These are phyloP conservation scores for Termitomyces sp. DNA, from an alignment of 768 basidiomycete genomes.

Conservation along the genomic window DNA sequence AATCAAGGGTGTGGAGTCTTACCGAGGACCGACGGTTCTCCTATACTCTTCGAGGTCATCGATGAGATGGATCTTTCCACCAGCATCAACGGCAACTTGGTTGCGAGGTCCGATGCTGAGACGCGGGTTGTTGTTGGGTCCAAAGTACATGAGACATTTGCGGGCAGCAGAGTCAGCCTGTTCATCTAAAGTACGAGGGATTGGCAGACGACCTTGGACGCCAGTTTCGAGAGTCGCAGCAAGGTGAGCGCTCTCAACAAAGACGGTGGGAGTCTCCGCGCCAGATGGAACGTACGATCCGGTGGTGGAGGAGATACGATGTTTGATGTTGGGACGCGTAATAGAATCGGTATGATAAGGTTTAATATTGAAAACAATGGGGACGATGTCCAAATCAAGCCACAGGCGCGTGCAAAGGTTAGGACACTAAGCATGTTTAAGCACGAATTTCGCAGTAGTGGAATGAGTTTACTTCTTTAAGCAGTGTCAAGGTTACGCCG, in stretches of 20 bases:
- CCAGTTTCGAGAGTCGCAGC: conserved; percentile 35
- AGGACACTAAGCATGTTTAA: conserved; percentile 43
- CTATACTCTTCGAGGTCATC: conserved; percentile 78
- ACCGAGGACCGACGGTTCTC: conserved; percentile 63
- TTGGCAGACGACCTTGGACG: conserved; percentile 56
- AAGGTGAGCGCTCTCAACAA: conserved; percentile 53
- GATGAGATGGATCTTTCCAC: conserved; percentile 79
- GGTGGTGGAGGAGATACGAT: conserved; percentile 75
- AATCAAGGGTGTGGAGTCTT: conserved; percentile 6
- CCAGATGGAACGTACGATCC: conserved; percentile 77
- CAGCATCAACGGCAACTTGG: conserved; percentile 84
- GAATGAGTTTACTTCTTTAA: conserved; percentile 50
- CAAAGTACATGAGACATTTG: conserved; percentile 80
- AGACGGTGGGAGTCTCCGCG: conserved; percentile 69
- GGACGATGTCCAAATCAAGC: conserved; percentile 79
- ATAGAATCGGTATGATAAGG: conserved; percentile 74
- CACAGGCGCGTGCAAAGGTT: conserved; percentile 84
- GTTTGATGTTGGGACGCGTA: conserved; percentile 76
- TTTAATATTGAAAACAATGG: conserved; percentile 83
- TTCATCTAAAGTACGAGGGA: conserved; percentile 73
- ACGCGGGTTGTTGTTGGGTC: conserved; percentile 79
- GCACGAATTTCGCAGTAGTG: conserved; percentile 14
- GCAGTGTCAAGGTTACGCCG: conserved; percentile 66
- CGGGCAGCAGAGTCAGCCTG: conserved; percentile 85
- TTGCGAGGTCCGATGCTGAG: conserved; percentile 79